A percentile compares a stretch with the other conserved stretches of the same genome.
Evolutionary conservation across 129 eudicot genomes (phyloP).

Genomic region (Dittrichia graveolens): DNA sequence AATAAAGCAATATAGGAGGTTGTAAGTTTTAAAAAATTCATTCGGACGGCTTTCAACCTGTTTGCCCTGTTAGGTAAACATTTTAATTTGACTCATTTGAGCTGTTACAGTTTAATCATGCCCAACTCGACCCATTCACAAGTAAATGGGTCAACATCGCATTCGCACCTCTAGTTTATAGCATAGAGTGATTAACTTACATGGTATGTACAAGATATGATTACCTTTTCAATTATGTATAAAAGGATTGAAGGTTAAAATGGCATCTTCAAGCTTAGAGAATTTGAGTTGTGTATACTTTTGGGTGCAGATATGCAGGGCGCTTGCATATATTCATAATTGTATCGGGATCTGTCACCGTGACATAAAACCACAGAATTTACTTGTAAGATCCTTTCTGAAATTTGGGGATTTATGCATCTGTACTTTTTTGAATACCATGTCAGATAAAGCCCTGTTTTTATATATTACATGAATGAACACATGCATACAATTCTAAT

Average conservation of each 20-base stretch:
- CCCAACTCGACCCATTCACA: background rate
- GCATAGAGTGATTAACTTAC: background rate
- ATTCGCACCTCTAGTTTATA: too few relatives aligned
- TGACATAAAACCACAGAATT: constrained; percentile 97
- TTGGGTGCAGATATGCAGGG: constrained; percentile 92
- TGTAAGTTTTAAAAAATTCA: background rate
- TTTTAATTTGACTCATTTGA: background rate
- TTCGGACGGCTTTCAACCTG: background rate
- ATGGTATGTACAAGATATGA: background rate
- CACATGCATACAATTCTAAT: background rate
- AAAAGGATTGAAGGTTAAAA: background rate
- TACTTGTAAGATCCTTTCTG: constrained; percentile 63
- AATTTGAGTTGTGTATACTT: constrained; percentile 10
- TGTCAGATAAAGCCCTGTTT: background rate
- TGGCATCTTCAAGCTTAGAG: background rate
- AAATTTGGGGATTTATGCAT: constrained; percentile 21
- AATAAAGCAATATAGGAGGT: background rate
- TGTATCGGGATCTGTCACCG: constrained; percentile 95
- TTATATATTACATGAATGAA: background rate
- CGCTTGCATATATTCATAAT: constrained; percentile 91
- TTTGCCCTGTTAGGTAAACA: constrained; percentile 2
- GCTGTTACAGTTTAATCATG: background rate
- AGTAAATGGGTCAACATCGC: background rate
- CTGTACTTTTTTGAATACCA: constrained; percentile 4
- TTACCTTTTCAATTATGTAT: background rate